Evolutionary conservation across 768 basidiomycete genomes (phyloP).

Genomic region (Crucibulum laeve): DNA sequence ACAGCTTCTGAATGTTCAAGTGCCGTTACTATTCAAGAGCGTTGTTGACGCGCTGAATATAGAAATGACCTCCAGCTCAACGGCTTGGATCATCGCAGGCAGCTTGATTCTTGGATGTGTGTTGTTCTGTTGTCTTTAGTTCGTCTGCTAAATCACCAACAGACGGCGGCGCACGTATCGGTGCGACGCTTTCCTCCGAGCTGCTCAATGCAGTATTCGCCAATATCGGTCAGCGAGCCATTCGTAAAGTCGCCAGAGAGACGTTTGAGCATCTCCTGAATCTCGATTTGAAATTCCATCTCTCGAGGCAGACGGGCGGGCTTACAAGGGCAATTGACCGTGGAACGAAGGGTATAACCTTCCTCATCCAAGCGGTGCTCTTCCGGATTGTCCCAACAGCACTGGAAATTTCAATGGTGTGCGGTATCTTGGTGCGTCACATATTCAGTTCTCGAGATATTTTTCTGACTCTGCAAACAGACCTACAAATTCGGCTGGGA

Average conservation of each 20-base stretch:
- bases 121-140: conserved; percentile 24
- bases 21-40: conserved; percentile 92
- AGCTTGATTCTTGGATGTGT: conserved; percentile 86
- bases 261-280: conserved; percentile 93
- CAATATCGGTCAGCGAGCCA: conserved; percentile 89
- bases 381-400: conserved; percentile 97
- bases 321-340: conserved; percentile 95
- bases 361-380: conserved; percentile 87
- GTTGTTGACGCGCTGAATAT: conserved; percentile 90
- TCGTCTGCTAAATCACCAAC: conserved; percentile 3
- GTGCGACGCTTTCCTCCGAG: conserved; percentile 87
- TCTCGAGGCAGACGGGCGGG: conserved; percentile 92
- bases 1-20: conserved; percentile 93
- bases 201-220: conserved; percentile 95
- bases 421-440: conserved; percentile 82
- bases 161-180: conserved; percentile 92
- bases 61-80: conserved; percentile 64
- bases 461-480: conserved; percentile 30
- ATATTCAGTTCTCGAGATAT: background rate
- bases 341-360: conserved; percentile 97
- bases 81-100: conserved; percentile 92
- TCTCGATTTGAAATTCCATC: conserved; percentile 89
- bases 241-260: conserved; percentile 91
- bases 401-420: conserved; percentile 93
- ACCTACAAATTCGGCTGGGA: conserved; percentile 98